A percentile compares a stretch with the other conserved stretches of the same genome.
phyloP scores from a whole-genome alignment of 176 grass and related monocot species.

The Avena eriantha region DNA sequence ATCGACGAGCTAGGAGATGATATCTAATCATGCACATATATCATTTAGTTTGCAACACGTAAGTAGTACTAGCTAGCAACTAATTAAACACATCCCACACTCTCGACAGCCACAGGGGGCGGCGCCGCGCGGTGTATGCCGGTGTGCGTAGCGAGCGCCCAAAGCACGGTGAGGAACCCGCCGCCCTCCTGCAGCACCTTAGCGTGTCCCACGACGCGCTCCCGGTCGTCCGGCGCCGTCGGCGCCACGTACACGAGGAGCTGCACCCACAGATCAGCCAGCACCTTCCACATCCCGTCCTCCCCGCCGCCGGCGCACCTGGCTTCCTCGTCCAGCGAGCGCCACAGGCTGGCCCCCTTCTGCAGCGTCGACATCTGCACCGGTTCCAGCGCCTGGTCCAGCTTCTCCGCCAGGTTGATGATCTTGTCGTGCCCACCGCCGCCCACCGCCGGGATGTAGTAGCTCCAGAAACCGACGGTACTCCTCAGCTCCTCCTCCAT shows the following conservation, averaged over 20 bases:
- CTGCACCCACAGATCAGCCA: conserved; percentile 36
- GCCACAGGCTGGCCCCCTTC: not conserved
- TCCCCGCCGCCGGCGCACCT: not conserved
- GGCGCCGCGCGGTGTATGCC: not conserved
- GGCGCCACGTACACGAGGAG: conserved; percentile 33
- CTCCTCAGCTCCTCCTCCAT: not conserved
- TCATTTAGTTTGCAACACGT: too few species aligned
- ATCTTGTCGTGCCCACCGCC: not conserved
- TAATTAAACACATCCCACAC: not conserved
- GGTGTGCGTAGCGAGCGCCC: conserved; percentile 33
- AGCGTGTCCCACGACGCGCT: conserved; percentile 23
- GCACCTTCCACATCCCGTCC: conserved; percentile 14
- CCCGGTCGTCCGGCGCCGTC: not conserved
- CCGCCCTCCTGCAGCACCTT: conserved; percentile 26
- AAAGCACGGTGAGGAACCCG: conserved; percentile 44
- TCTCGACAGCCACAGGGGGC: not conserved
- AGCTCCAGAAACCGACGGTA: not conserved
- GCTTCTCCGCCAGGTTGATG: not conserved
- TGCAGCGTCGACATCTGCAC: not conserved
- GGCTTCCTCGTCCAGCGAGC: not conserved
- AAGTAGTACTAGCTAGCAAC: not conserved
- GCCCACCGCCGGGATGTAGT: conserved; percentile 14
- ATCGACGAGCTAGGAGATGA: too few species aligned
- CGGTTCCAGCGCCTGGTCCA: not conserved
- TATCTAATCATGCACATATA: too few species aligned